Percentiles rank a stretch among this genome's conserved stretches.
Evolutionary conservation across 2,329 filamentous ascomycete species (phyloP).

Genomic region (Exophiala bonariae): DNA sequence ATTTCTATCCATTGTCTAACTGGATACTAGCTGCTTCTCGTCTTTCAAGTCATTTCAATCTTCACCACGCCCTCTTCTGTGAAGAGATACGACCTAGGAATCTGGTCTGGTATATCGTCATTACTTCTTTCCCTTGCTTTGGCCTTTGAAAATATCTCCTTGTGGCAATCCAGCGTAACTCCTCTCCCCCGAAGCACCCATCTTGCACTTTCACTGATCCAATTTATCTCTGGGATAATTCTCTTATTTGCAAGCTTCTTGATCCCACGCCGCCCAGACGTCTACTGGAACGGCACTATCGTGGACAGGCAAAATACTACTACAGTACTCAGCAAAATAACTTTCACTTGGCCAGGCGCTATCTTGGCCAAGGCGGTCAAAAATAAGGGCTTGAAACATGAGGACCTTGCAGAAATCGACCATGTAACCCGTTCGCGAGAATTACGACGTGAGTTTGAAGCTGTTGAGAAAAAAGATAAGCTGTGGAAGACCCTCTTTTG

Average conservation of each 20-base stretch:
- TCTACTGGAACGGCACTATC: conserved; percentile 58
- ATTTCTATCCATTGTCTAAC: background rate
- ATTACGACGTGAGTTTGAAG: conserved; percentile 51
- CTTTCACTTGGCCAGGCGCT: conserved; percentile 63
- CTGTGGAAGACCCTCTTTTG: conserved; percentile 63
- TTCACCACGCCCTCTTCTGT: conserved; percentile 22
- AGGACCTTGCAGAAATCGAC: conserved; percentile 63
- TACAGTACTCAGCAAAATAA: conserved; percentile 62
- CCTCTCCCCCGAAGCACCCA: conserved; percentile 21
- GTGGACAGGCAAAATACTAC: conserved; percentile 66
- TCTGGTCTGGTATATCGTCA: conserved; percentile 19
- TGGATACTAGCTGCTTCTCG: conserved; percentile 20
- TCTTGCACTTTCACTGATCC: conserved; percentile 24
- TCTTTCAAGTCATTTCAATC: conserved; percentile 23
- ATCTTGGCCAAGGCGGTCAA: conserved; percentile 57
- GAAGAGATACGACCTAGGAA: conserved; percentile 24
- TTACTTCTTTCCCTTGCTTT: conserved; percentile 23
- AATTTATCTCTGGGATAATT: conserved; percentile 36
- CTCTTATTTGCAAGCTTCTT: conserved; percentile 52
- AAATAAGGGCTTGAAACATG: conserved; percentile 61
- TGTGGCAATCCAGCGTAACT: conserved; percentile 16
- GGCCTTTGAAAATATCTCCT: conserved; percentile 24
- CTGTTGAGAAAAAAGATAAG: conserved; percentile 35
- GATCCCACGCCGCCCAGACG: conserved; percentile 67
- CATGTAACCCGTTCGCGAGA: conserved; percentile 54